A percentile compares a stretch with the other conserved stretches of the same genome.
Conservation (phyloP, 1,139 yeast species). For the Suhomyces terraborum region DNA sequence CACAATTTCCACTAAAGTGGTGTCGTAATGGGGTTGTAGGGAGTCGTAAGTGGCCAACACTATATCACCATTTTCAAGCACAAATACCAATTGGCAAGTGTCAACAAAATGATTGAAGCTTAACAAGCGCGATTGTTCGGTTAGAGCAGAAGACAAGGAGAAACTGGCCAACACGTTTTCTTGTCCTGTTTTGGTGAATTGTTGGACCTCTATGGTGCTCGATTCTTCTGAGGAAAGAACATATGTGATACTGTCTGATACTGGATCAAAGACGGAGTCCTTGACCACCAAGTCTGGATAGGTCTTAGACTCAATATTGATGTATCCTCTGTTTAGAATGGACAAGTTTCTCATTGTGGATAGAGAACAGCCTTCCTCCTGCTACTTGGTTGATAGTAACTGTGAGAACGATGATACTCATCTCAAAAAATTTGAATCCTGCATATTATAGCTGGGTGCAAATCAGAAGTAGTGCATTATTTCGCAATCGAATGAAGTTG, state of each 20-base stretch:
- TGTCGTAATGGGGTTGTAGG: conserved; percentile 48
- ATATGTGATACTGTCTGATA: conserved; percentile 71
- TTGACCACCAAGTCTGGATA: conserved; percentile 64
- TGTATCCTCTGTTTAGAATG: conserved; percentile 57
- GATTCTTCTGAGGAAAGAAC: conserved; percentile 64
- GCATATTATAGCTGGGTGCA: conserved; percentile 4
- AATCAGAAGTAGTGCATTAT: background rate
- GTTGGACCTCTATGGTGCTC: conserved; percentile 53
- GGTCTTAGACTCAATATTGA: conserved; percentile 50
- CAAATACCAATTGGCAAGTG: conserved; percentile 58
- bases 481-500: no score
- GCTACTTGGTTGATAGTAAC: background rate
- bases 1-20: conserved; percentile 67
- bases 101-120: conserved; percentile 70
- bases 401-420: conserved; percentile 9
- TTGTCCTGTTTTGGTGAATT: conserved; percentile 60
- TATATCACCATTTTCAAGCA: conserved; percentile 70
- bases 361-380: background rate
- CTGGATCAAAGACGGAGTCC: conserved; percentile 71
- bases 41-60: conserved; percentile 64
- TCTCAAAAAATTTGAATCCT: conserved; percentile 14
- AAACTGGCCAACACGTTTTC: conserved; percentile 57
- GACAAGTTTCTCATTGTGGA: conserved; percentile 57
- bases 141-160: conserved; percentile 37
- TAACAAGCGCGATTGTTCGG: conserved; percentile 33